Evolutionary conservation across 805 yeast genomes (phyloP).

Genomic region (Wickerhamomyces sydowiorum): DNA sequence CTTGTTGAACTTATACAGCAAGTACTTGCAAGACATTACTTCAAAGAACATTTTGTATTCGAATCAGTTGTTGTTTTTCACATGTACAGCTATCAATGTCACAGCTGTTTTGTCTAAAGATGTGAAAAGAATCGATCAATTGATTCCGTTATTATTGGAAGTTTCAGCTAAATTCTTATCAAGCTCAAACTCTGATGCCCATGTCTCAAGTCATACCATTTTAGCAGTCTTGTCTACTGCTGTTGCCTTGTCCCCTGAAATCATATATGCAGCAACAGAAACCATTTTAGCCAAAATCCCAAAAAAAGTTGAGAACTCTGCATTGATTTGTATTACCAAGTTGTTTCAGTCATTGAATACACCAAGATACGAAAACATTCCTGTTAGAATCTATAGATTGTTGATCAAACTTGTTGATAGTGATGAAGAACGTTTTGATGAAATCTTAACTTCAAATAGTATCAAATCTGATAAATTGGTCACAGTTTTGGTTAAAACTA

Average conservation of each 20-base stretch:
- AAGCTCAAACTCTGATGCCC: conserved; percentile 50
- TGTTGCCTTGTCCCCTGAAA: conserved; percentile 51
- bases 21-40: conserved; percentile 39
- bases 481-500: conserved; percentile 37
- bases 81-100: conserved; percentile 63
- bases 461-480: conserved; percentile 34
- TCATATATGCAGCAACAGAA: conserved; percentile 55
- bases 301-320: conserved; percentile 34
- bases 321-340: conserved; percentile 41
- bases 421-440: conserved; percentile 8
- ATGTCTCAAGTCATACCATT: conserved; percentile 78
- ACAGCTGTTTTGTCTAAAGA: conserved; percentile 49
- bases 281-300: conserved; percentile 47
- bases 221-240: conserved; percentile 74
- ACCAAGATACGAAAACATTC: conserved; percentile 33
- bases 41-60: conserved; percentile 54
- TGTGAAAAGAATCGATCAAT: conserved; percentile 37
- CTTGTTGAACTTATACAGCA: conserved; percentile 60
- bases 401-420: conserved; percentile 22
- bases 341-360: conserved; percentile 42
- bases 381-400: conserved; percentile 30
- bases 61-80: conserved; percentile 71
- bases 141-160: conserved; percentile 55
- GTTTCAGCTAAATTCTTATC: conserved; percentile 49
- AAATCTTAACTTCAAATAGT: not conserved